Evolutionary conservation across 331 rosid species (phyloP).

Genomic region (Erythrophleum ivorense): DNA sequence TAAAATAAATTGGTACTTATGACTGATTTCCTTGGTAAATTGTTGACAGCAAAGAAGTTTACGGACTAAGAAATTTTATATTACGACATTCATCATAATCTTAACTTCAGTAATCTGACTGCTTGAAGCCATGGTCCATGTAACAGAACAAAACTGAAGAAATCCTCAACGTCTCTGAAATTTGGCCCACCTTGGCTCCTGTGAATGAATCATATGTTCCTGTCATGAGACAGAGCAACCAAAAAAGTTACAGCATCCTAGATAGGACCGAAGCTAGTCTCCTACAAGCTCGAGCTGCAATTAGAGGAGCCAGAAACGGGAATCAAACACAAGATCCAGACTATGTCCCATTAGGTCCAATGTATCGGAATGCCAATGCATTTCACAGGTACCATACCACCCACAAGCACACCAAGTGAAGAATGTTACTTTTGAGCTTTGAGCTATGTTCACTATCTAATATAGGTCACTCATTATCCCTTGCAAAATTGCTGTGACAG

Average conservation of each 20-base stretch:
- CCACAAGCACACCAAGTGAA: neutral
- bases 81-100: neutral
- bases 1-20: neutral
- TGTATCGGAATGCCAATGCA: slow-evolving; percentile 77
- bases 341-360: slow-evolving; percentile 70
- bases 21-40: neutral
- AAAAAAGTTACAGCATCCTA: slow-evolving; percentile 44
- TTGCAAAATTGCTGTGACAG: slow-evolving; percentile 36
- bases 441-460: neutral
- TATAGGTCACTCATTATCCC: too few species aligned
- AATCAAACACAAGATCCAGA: slow-evolving; percentile 64
- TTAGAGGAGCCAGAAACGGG: slow-evolving; percentile 59
- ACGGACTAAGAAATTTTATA: too few species aligned
- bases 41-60: neutral
- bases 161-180: slow-evolving; percentile 35
- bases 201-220: neutral
- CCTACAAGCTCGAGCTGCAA: slow-evolving; percentile 66
- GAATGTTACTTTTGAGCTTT: neutral
- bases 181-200: slow-evolving; percentile 16
- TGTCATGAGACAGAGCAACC: slow-evolving; percentile 27
- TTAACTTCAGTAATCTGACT: neutral
- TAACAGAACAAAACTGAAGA: slow-evolving; percentile 54
- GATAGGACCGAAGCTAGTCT: slow-evolving; percentile 57
- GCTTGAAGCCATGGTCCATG: neutral
- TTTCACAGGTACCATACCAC: slow-evolving; percentile 64